These are phyloP conservation scores for Cercospora citrullina DNA, from an alignment of 2,329 filamentous ascomycete species.

Conservation along the genomic window DNA sequence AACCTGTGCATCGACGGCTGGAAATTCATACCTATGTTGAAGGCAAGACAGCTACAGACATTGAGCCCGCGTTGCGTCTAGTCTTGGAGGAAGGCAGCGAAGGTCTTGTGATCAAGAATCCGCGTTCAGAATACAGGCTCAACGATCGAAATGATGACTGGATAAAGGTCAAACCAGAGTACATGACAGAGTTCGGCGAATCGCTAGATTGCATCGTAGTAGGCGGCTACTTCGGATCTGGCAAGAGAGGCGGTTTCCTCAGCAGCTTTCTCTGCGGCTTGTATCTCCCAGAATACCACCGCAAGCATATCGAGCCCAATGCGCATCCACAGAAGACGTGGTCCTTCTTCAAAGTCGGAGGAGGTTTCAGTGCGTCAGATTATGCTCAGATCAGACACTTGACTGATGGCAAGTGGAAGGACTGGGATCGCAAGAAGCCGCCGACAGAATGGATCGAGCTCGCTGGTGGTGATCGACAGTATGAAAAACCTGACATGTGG, in stretches of 20 bases:
- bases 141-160: conserved; percentile 93
- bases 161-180: conserved; percentile 98
- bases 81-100: conserved; percentile 87
- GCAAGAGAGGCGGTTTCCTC: conserved; percentile 75
- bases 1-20: conserved; percentile 69
- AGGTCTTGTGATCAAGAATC: conserved; percentile 91
- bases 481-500: conserved; percentile 86
- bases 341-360: conserved; percentile 99
- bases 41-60: conserved; percentile 66
- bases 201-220: conserved; percentile 86
- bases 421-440: conserved; percentile 77
- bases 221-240: conserved; percentile 90
- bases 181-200: conserved; percentile 95
- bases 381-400: conserved; percentile 79
- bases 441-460: conserved; percentile 78
- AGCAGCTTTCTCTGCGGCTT: conserved; percentile 91
- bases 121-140: conserved; percentile 78
- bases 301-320: conserved; percentile 2
- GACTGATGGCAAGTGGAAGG: conserved; percentile 87
- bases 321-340: conserved; percentile 71
- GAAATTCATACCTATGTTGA: conserved; percentile 76
- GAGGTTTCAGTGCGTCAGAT: conserved; percentile 81
- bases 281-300: conserved; percentile 5
- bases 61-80: conserved; percentile 76
- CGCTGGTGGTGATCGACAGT: conserved; percentile 71